phyloP scores from a whole-genome alignment of 176 grass and related monocot genomes.

The Chloris gayana region DNA sequence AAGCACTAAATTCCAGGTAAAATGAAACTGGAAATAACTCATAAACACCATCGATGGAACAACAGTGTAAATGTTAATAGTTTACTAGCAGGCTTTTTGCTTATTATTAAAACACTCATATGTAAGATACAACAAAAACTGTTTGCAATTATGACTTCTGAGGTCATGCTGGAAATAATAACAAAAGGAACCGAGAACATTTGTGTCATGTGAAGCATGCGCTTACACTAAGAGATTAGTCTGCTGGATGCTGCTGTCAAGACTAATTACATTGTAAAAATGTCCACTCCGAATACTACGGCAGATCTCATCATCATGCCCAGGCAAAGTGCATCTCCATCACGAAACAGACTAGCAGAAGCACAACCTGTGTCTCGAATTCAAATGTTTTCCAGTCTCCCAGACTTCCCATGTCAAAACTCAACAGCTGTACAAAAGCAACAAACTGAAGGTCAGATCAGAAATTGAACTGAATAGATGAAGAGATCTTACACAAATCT shows the following conservation, averaged over 20 bases:
- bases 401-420: conserved; percentile 34
- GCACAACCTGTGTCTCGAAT: conserved; percentile 39
- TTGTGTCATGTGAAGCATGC: conserved; percentile 51
- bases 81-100: conserved; percentile 23
- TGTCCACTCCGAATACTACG: conserved; percentile 51
- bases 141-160: conserved; percentile 33
- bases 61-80: conserved; percentile 8
- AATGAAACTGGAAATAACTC: conserved; percentile 5
- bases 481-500: neutral
- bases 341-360: conserved; percentile 45
- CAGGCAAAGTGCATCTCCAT: conserved; percentile 38
- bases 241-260: conserved; percentile 64
- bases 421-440: conserved; percentile 31
- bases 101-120: conserved; percentile 18
- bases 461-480: neutral
- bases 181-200: conserved; percentile 36
- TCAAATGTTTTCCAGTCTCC: conserved; percentile 26
- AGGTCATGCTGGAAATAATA: conserved; percentile 37
- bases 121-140: conserved; percentile 41
- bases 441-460: neutral
- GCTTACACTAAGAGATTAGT: conserved; percentile 75
- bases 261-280: conserved; percentile 88
- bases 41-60: conserved; percentile 3
- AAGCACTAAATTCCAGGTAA: conserved; percentile 26
- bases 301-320: conserved; percentile 48